Base-by-base conservation (phyloP, 352 stramenopile species). In the Elongisporangium undulatum region DNA sequence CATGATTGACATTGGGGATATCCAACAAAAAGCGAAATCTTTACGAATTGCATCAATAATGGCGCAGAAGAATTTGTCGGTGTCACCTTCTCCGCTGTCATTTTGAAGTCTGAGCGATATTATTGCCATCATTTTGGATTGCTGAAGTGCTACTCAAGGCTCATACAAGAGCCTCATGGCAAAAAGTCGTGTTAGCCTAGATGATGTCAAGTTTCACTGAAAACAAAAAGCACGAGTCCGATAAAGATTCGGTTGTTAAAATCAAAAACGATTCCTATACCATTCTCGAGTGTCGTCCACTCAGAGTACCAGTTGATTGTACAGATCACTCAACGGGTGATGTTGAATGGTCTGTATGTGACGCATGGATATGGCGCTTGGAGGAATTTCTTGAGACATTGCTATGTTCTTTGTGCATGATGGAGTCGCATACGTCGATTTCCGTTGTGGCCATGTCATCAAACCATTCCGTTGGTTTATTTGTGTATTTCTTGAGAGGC, bases 1-100 rank as follows among this genome's bases (percentile, higher is more conserved):
- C 86, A 82, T 95, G 49, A 65, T 99, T 4, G 86, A 85, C 20
- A 92, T 92, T 19, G 96, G 99, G 8, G 97, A 99, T 69, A 90
- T 78, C 53, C 82, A 98, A 93, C 99, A 16, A 90, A 81, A 5
- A 85, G 89, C 49, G 87, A 98, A 62, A 82, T 99, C 49, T 99
- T 99, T 69, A 74, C 67, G 3, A 72, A 85, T 10, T 88, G 73
- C 22, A 73, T 89, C 23, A 77, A 79, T 49, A 75, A 62, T n/a
- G 13, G 70, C 65, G 21, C 66, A 88, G 5, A 84, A 81, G 56
- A 56, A 72, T 59, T 89, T 91, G 56, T 85, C 90, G 10, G 96
- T 99, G 34, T 83, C 82, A n/a, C 71, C 89, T 1, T 71, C 75
- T 10, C 82, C 75, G 51, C 66, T 89, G 41, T 69, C 56, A 29